phyloP scores from a whole-genome alignment of 139 green algal species.

The Ettlia oleoabundans region DNA sequence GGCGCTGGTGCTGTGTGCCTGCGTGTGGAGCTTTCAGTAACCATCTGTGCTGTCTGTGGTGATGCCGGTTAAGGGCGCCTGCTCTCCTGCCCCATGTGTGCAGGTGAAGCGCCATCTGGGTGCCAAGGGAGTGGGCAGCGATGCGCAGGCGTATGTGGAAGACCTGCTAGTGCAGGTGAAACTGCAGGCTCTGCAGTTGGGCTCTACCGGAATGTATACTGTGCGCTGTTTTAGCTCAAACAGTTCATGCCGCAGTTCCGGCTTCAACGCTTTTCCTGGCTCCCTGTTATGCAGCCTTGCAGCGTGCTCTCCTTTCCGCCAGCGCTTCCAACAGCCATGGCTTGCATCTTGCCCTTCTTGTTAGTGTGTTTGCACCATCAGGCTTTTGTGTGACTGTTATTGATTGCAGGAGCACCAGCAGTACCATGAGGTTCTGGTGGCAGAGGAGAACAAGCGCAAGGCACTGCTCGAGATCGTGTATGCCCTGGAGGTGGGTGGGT shows the following conservation, averaged over 20 bases:
- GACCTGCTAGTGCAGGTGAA: constrained; percentile 55
- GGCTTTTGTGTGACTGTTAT: too few relatives aligned
- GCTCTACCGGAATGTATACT: neutral
- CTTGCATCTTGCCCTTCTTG: neutral
- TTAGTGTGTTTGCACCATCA: too few relatives aligned
- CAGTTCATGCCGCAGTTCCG: neutral
- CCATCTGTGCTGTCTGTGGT: too few relatives aligned
- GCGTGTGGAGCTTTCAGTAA: too few relatives aligned
- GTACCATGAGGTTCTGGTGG: constrained; percentile 53
- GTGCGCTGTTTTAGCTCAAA: neutral
- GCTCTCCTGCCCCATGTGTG: neutral
- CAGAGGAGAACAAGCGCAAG: constrained; percentile 63
- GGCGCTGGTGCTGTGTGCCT: too few relatives aligned
- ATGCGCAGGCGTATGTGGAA: constrained; percentile 47
- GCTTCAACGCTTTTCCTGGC: too few relatives aligned
- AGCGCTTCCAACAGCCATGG: neutral
- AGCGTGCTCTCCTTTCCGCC: too few relatives aligned
- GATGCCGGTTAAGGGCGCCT: too few relatives aligned
- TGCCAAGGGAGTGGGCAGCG: constrained; percentile 19
- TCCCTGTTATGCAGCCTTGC: too few relatives aligned
- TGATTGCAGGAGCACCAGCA: constrained; percentile 45
- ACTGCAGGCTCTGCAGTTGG: too few relatives aligned
- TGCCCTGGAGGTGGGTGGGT: constrained; percentile 53
- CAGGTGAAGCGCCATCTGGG: neutral
- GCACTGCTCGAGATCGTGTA: constrained; percentile 62